Evolutionary conservation across 1,139 yeast species (phyloP).

Genomic region (Wickerhamiella pararugosa): DNA sequence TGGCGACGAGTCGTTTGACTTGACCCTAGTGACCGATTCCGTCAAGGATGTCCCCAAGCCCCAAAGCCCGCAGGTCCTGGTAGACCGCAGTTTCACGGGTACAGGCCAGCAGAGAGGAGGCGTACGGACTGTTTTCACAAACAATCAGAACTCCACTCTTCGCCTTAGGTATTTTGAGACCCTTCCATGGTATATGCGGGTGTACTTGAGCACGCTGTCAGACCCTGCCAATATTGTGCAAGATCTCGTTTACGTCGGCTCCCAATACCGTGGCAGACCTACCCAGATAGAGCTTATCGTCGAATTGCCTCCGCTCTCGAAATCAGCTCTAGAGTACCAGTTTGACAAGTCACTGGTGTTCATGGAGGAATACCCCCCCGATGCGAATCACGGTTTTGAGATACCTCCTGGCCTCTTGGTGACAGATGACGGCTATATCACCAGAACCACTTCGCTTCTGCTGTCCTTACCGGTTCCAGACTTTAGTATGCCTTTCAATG

Average conservation of each 20-base stretch:
- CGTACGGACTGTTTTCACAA: conserved; percentile 57
- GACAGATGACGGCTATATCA: conserved; percentile 33
- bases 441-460: conserved; percentile 73
- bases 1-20: conserved; percentile 4
- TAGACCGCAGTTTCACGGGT: conserved; percentile 80
- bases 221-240: conserved; percentile 7
- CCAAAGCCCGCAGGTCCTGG: conserved; percentile 46
- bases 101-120: conserved; percentile 89
- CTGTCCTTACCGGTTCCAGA: conserved; percentile 92
- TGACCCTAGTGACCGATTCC: conserved; percentile 18
- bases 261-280: conserved; percentile 67
- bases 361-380: conserved; percentile 94
- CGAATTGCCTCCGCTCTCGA: conserved; percentile 46
- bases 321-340: conserved; percentile 52
- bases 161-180: conserved; percentile 58
- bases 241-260: conserved; percentile 54
- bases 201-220: conserved; percentile 56
- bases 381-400: conserved; percentile 96
- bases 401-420: conserved; percentile 66
- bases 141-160: conserved; percentile 38
- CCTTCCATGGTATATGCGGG: conserved; percentile 85
- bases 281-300: conserved; percentile 64
- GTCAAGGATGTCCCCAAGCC: conserved; percentile 20
- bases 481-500: conserved; percentile 98
- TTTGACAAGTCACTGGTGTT: conserved; percentile 78